Conservation (phyloP, 2,329 filamentous ascomycete genomes). For the Colletotrichum lupini region DNA sequence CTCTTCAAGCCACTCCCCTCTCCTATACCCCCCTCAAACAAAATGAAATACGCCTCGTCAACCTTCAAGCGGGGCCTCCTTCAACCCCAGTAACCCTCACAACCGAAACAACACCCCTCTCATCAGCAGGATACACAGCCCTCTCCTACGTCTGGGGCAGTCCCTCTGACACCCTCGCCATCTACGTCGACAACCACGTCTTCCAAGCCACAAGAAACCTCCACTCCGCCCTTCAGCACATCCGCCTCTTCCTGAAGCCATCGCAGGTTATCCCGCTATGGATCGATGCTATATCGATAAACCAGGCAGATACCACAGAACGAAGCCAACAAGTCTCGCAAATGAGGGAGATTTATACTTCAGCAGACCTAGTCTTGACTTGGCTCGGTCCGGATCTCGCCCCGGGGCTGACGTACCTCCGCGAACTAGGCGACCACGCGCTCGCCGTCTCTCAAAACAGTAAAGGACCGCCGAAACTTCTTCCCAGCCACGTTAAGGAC, state of each 20-base stretch:
- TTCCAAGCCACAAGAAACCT: slow-evolving; percentile 16
- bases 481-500: not conserved
- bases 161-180: not conserved
- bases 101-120: not conserved
- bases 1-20: not conserved
- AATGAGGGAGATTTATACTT: slow-evolving; percentile 35
- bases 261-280: slow-evolving; percentile 26
- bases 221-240: slow-evolving; percentile 20
- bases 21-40: not conserved
- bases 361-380: slow-evolving; percentile 37
- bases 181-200: slow-evolving; percentile 13
- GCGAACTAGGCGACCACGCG: not conserved
- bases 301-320: slow-evolving; percentile 36
- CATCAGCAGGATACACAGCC: slow-evolving; percentile 10
- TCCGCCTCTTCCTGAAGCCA: slow-evolving; percentile 8
- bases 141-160: slow-evolving; percentile 39
- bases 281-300: slow-evolving; percentile 39
- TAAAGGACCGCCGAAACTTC: not conserved
- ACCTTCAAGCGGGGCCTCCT: not conserved
- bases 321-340: slow-evolving; percentile 36
- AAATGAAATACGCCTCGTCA: not conserved
- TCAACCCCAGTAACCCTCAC: not conserved
- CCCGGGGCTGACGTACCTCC: not conserved
- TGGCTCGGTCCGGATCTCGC: slow-evolving; percentile 9
- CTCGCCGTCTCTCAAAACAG: not conserved